Percentiles rank a stretch among this genome's conserved stretches.
phyloP scores from a whole-genome alignment of 345 rosid species.

The Cardamine occulta region DNA sequence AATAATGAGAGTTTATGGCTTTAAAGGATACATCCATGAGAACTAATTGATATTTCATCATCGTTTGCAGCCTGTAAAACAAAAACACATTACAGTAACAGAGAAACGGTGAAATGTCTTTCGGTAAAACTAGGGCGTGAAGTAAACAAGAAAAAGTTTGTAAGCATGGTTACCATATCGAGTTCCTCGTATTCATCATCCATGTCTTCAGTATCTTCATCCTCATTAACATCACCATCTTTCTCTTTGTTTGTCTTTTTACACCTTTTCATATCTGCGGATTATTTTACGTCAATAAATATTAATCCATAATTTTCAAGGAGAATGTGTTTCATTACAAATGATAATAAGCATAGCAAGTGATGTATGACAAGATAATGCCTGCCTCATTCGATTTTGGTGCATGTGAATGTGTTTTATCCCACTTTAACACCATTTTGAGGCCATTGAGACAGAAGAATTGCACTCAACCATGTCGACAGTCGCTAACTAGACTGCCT shows the following conservation, averaged over 20 bases:
- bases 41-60: conserved; percentile 55
- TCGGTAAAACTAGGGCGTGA: background rate
- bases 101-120: background rate
- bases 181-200: conserved; percentile 64
- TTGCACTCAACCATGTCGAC: background rate
- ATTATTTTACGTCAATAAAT: conserved; percentile 25
- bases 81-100: background rate
- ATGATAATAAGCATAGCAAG: conserved; percentile 8
- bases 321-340: background rate
- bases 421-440: background rate
- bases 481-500: conserved; percentile 10
- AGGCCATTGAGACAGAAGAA: background rate
- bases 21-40: conserved; percentile 71
- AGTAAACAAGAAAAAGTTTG: background rate
- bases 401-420: background rate
- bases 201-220: conserved; percentile 67
- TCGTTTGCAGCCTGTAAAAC: conserved; percentile 61
- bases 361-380: background rate
- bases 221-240: conserved; percentile 56
- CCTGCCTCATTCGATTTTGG: background rate
- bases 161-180: conserved; percentile 55
- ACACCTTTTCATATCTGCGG: conserved; percentile 46
- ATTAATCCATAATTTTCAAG: background rate
- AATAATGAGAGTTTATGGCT: conserved; percentile 23
- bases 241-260: conserved; percentile 48